Conservation (phyloP, 78 protist species). For the Neovahlkampfia damariscottae region DNA sequence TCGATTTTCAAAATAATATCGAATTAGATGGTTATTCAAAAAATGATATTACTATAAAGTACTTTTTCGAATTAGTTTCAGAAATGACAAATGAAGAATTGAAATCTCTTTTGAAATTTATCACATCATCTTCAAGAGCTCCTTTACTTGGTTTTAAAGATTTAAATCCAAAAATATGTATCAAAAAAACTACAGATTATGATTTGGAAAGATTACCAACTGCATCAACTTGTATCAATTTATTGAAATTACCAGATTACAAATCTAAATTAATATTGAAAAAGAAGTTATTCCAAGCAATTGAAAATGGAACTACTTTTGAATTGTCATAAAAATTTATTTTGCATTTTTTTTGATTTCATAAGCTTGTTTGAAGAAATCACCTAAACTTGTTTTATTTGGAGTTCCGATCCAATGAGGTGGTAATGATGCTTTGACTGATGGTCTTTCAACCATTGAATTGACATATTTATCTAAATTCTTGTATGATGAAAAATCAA, state of each 20-base stretch:
- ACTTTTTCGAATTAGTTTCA: conserved; percentile 8
- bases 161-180: conserved; percentile 6
- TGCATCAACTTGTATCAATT: conserved; percentile 53
- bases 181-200: neutral
- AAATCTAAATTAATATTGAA: neutral
- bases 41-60: neutral
- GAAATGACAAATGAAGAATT: conserved; percentile 4
- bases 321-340: conserved; percentile 29
- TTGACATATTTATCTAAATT: no score
- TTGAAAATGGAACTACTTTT: conserved; percentile 34
- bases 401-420: no score
- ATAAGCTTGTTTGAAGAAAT: no score
- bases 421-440: no score
- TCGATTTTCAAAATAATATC: conserved; percentile 2
- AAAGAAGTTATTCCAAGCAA: conserved; percentile 34
- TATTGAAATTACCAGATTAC: conserved; percentile 56
- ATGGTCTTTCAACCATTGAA: no score
- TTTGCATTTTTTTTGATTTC: neutral
- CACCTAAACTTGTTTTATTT: no score
- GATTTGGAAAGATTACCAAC: conserved; percentile 46
- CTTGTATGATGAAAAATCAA: no score
- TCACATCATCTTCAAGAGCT: conserved; percentile 12
- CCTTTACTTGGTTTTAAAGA: conserved; percentile 30
- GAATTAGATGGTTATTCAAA: conserved; percentile 6
- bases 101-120: conserved; percentile 15